Conservation (phyloP, 768 basidiomycete species). For the Trametes sanguinea region DNA sequence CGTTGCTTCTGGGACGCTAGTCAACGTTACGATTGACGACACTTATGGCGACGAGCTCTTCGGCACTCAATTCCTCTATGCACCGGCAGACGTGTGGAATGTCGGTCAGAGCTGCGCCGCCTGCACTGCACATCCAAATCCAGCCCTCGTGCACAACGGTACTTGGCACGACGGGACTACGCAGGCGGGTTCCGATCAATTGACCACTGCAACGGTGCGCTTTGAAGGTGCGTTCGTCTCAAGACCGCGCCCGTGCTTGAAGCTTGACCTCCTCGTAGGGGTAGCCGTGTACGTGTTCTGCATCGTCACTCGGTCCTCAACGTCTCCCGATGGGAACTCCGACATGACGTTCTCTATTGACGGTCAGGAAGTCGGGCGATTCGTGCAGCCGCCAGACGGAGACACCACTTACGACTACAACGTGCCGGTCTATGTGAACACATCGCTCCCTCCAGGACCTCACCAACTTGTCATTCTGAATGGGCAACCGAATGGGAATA, state of each 20-base stretch:
- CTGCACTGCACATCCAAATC: constrained; percentile 34
- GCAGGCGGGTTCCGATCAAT: constrained; percentile 16
- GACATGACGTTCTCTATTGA: constrained; percentile 45
- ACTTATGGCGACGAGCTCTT: constrained; percentile 35
- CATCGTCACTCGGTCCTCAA: constrained; percentile 33
- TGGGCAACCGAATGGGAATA: constrained; percentile 32
- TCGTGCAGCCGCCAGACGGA: constrained; percentile 26
- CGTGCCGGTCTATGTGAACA: constrained; percentile 37
- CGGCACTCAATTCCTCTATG: constrained; percentile 36
- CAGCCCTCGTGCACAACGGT: constrained; percentile 19
- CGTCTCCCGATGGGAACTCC: constrained; percentile 31
- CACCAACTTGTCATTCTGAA: constrained; percentile 40
- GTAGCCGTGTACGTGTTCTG: constrained; percentile 49
- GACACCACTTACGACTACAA: constrained; percentile 35
- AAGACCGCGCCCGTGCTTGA: neutral
- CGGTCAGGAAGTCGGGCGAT: constrained; percentile 34
- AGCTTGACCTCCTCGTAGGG: constrained; percentile 29
- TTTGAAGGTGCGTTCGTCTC: constrained; percentile 38
- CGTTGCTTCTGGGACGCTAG: constrained; percentile 24
- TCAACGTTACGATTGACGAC: constrained; percentile 48
- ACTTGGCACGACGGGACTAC: constrained; percentile 40
- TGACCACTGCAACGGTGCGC: constrained; percentile 32
- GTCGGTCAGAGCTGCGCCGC: constrained; percentile 28
- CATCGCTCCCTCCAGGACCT: constrained; percentile 27
- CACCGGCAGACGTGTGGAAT: constrained; percentile 39